Evolutionary conservation across 2,329 filamentous ascomycete genomes (phyloP).

Genomic region (Didymella pinodella): DNA sequence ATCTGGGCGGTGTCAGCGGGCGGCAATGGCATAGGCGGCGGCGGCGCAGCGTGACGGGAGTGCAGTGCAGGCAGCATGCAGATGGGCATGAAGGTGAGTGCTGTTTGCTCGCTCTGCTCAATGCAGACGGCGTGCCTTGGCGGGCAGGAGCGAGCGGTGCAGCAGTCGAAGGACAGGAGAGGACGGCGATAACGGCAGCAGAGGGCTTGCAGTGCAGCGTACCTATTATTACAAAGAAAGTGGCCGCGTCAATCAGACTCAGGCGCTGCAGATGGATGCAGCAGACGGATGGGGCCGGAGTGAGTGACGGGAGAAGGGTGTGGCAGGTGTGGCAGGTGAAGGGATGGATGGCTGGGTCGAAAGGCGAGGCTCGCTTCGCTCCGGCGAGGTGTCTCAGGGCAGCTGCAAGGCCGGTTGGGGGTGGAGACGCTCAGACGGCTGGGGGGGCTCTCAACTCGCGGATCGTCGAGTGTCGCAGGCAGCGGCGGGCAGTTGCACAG

Average conservation of each 20-base stretch:
- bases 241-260: constrained; percentile 13
- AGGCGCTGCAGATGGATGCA: constrained; percentile 3
- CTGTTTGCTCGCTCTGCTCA: constrained; percentile 4
- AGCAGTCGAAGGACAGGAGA: constrained; percentile 11
- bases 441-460: constrained; percentile 25
- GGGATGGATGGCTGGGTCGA: constrained; percentile 40
- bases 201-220: constrained; percentile 25
- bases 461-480: constrained; percentile 33
- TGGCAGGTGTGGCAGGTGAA: constrained; percentile 30
- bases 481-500: constrained; percentile 28
- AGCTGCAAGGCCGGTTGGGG: constrained; percentile 41
- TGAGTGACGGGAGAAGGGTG: constrained; percentile 12
- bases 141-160: constrained; percentile 21
- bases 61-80: neutral
- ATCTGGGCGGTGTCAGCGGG: constrained; percentile 23
- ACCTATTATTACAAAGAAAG: constrained; percentile 40
- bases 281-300: constrained; percentile 8
- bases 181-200: neutral
- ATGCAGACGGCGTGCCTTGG: constrained; percentile 20
- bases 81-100: constrained; percentile 6
- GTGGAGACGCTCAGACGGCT: constrained; percentile 33
- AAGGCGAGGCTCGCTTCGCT: constrained; percentile 43
- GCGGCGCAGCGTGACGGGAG: neutral
- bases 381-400: constrained; percentile 30
- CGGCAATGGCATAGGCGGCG: neutral